Evolutionary conservation across 441 rosid species (phyloP).

Genomic region (Macaranga tanarius): DNA sequence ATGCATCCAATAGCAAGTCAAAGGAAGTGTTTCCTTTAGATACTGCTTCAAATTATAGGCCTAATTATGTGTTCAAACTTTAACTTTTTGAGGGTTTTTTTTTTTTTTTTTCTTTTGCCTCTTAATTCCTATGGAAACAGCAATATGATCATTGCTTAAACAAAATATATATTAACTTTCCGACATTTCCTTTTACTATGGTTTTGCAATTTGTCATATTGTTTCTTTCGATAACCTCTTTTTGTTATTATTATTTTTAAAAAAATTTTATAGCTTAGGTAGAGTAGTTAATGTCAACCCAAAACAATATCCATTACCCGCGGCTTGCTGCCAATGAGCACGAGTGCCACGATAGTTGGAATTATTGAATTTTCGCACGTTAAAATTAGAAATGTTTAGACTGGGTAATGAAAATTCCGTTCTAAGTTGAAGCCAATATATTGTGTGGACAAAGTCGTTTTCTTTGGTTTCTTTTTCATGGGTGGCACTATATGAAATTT

Average conservation of each 20-base stretch:
- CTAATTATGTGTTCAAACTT: conserved; percentile 22
- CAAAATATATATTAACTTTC: conserved; percentile 1
- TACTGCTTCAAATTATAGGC: background rate
- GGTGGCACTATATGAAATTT: no score
- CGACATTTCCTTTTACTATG: conserved; percentile 20
- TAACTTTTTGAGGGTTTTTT: conserved; percentile 1
- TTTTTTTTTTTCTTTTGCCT: no score
- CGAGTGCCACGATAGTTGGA: background rate
- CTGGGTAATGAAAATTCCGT: no score
- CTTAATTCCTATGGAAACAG: background rate
- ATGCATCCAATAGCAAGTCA: conserved; percentile 24
- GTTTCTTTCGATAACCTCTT: background rate
- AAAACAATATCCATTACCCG: background rate
- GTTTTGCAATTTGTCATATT: conserved; percentile 22
- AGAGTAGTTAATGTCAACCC: background rate
- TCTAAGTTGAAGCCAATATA: no score
- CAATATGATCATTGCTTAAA: background rate
- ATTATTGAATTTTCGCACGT: background rate
- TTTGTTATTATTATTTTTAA: background rate
- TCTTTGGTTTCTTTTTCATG: background rate
- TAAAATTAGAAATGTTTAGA: no score
- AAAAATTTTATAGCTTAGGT: background rate
- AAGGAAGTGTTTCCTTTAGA: background rate
- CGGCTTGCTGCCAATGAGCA: background rate
- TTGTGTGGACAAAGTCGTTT: background rate